Evolutionary conservation across 2,329 filamentous ascomycete species (phyloP).

Genomic region (Epichloe gansuensis): DNA sequence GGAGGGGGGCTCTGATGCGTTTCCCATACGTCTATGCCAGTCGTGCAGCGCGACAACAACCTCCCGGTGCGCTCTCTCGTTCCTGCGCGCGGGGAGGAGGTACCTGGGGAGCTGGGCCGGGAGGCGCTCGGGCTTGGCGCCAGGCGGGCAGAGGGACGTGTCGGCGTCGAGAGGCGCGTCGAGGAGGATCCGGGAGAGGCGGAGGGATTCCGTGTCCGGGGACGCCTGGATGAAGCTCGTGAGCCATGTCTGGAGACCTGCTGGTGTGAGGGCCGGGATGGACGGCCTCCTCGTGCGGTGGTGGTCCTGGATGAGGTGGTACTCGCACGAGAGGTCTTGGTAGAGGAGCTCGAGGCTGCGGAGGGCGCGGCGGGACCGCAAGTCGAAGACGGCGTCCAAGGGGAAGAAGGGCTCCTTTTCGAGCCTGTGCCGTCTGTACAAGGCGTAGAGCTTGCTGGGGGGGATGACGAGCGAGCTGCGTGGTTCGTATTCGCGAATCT

Average conservation of each 20-base stretch:
- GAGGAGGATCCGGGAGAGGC: constrained; percentile 54
- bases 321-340: constrained; percentile 39
- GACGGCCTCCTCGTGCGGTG: constrained; percentile 37
- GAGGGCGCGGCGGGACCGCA: constrained; percentile 14
- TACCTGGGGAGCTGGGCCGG: constrained; percentile 67
- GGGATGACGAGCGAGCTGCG: constrained; percentile 48
- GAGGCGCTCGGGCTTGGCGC: constrained; percentile 56
- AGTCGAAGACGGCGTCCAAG: constrained; percentile 49
- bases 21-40: constrained; percentile 16
- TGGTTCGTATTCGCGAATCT: constrained; percentile 22
- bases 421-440: constrained; percentile 56
- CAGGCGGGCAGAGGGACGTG: constrained; percentile 20
- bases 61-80: constrained; percentile 43
- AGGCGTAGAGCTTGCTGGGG: constrained; percentile 60
- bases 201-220: constrained; percentile 60
- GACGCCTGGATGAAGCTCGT: constrained; percentile 60
- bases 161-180: constrained; percentile 51
- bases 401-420: constrained; percentile 52
- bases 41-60: constrained; percentile 47
- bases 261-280: constrained; percentile 51
- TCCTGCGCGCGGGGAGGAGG: constrained; percentile 50
- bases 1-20: not conserved
- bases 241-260: constrained; percentile 62
- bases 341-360: constrained; percentile 36
- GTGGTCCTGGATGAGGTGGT: constrained; percentile 48